Evolutionary conservation across 345 rosid genomes (phyloP).

Genomic region (Diplotaxis tenuifolia): DNA sequence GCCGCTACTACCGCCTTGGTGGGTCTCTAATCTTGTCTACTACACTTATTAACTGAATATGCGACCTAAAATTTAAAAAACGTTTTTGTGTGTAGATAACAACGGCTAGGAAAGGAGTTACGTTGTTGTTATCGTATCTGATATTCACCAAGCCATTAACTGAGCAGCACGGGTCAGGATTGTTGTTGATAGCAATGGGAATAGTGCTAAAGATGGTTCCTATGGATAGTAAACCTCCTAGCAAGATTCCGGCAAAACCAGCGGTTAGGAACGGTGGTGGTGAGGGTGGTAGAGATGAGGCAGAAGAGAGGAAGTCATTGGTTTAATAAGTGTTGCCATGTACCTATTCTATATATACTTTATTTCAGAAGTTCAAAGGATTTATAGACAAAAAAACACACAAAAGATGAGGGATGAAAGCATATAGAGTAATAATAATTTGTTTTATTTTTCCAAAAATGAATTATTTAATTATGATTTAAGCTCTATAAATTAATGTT

Average conservation of each 20-base stretch:
- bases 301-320: slow-evolving; percentile 58
- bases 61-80: not conserved
- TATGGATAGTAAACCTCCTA: slow-evolving; percentile 39
- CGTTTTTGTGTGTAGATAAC: slow-evolving; percentile 33
- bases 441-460: not conserved
- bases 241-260: slow-evolving; percentile 23
- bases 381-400: slow-evolving; percentile 8
- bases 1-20: slow-evolving; percentile 99
- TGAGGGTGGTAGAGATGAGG: slow-evolving; percentile 27
- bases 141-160: slow-evolving; percentile 88
- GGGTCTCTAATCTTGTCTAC: not conserved
- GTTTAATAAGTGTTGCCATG: slow-evolving; percentile 38
- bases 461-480: not conserved
- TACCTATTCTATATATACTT: not conserved
- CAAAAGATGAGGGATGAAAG: not conserved
- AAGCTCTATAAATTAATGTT: not conserved
- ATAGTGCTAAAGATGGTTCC: slow-evolving; percentile 58
- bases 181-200: slow-evolving; percentile 76
- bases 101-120: slow-evolving; percentile 51
- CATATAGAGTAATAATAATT: slow-evolving; percentile 22
- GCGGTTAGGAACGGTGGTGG: slow-evolving; percentile 17
- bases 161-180: slow-evolving; percentile 73
- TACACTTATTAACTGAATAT: not conserved
- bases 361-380: slow-evolving; percentile 17
- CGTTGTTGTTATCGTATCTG: slow-evolving; percentile 73